Evolutionary conservation across 805 yeast species (phyloP), one percentile per base, ranked within the genome.

Genomic region (Metschnikowia matae): DNA sequence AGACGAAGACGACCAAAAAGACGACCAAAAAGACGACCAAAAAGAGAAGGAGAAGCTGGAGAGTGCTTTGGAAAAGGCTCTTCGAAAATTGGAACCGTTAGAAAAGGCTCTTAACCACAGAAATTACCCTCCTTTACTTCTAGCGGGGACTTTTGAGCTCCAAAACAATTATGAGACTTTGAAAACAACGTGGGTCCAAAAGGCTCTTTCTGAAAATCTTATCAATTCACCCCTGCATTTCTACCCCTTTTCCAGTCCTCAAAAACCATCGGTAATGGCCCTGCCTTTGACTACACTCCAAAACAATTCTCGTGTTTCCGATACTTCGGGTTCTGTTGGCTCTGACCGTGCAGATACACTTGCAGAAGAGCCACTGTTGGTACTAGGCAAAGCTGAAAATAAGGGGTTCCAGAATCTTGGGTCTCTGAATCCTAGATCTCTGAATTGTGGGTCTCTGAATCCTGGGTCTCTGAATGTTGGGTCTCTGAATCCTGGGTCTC

Each of bases 101-200:
- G 59, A 56, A 32, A 31, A 32, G 20, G 59, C 74, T 20, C 63
- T 70, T 34, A 88, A 88, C 63, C 63, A 67, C 13, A 74, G 74
- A n/a, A 86, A 87, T 3, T 83, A 89, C 82, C 35, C 56, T 2
- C 67, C 75, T 0, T 47, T 59, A 15, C 73, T 70, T 26, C 62
- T 63, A 45, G 66, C 77, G 8, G 58, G 62, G 4, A 54, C 65
- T 31, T 69, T 67, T 51, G 64, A 63, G 17, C 52, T 70, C 39
- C 58, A 63, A 2, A 52, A 52, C n/a, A 47, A 54, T 13, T 73
- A 68, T 55, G 58, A 61, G 34, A 17, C 35, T 11, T 32, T 34
- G 41, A 38, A 40, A 15, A 37, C 44, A 4, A 29, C 29, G 8
- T 54, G 58, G 58, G 41, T 56, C 40, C 48, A 52, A 10, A 11